phyloP scores from a whole-genome alignment of 2,329 filamentous ascomycete genomes.

The Aspergillus alliaceus region DNA sequence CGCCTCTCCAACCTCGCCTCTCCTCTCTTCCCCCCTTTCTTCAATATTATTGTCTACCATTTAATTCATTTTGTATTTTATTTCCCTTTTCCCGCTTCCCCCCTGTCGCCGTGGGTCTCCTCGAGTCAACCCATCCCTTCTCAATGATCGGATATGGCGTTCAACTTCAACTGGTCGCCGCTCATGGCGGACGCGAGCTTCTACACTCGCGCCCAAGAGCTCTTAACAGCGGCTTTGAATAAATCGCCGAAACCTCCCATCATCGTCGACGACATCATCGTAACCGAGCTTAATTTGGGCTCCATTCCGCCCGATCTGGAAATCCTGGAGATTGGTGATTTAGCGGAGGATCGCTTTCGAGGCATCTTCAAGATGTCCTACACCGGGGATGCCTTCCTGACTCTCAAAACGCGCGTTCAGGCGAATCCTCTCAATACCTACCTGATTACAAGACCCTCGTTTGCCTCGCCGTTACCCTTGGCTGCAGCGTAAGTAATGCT shows the following conservation, averaged over 20 bases:
- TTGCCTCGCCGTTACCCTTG: constrained; percentile 88
- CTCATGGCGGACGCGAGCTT: constrained; percentile 92
- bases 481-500: constrained; percentile 65
- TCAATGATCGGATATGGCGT: constrained; percentile 70
- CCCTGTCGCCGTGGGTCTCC: constrained; percentile 4
- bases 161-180: constrained; percentile 99
- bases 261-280: constrained; percentile 98
- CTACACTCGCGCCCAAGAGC: constrained; percentile 86
- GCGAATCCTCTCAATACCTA: constrained; percentile 97
- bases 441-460: constrained; percentile 83
- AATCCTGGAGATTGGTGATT: constrained; percentile 94
- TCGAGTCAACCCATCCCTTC: constrained; percentile 14
- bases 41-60: not conserved
- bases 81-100: constrained; percentile 2
- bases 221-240: constrained; percentile 92
- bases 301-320: constrained; percentile 92
- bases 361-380: constrained; percentile 99
- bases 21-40: constrained; percentile 5
- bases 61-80: constrained; percentile 1
- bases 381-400: constrained; percentile 90
- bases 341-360: constrained; percentile 94
- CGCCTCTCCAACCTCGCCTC: constrained; percentile 12
- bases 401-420: constrained; percentile 93
- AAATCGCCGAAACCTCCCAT: constrained; percentile 97
- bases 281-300: constrained; percentile 95